Percentiles rank a stretch among this genome's conserved stretches.
These are phyloP conservation scores for Lentinula raphanica DNA, from an alignment of 768 basidiomycete genomes.

Conservation along the genomic window DNA sequence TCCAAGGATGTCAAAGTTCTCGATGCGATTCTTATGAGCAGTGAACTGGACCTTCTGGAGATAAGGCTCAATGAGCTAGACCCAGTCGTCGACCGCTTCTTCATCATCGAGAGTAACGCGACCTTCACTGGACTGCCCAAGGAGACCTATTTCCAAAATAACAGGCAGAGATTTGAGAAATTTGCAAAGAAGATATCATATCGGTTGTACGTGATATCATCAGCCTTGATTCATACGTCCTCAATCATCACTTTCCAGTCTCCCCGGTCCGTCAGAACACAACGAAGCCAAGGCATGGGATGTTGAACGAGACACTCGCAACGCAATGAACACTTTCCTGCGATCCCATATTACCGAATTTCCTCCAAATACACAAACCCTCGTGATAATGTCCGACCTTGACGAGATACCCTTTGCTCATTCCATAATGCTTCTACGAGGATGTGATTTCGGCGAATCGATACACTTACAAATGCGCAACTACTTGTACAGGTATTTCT, in stretches of 20 bases:
- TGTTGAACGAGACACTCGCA: slow-evolving; percentile 43
- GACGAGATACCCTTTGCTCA: slow-evolving; percentile 57
- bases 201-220: slow-evolving; percentile 30
- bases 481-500: slow-evolving; percentile 50
- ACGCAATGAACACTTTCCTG: slow-evolving; percentile 44
- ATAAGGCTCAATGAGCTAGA: slow-evolving; percentile 59
- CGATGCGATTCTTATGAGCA: slow-evolving; percentile 59
- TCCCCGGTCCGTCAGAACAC: slow-evolving; percentile 39
- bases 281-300: slow-evolving; percentile 43
- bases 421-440: slow-evolving; percentile 45
- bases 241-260: slow-evolving; percentile 19
- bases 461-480: slow-evolving; percentile 60
- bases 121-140: slow-evolving; percentile 61
- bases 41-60: slow-evolving; percentile 59
- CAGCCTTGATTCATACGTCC: neutral
- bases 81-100: slow-evolving; percentile 51
- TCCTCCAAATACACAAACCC: slow-evolving; percentile 25
- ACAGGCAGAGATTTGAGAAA: slow-evolving; percentile 40
- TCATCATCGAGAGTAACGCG: slow-evolving; percentile 56
- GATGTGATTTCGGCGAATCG: slow-evolving; percentile 46
- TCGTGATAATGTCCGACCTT: slow-evolving; percentile 58
- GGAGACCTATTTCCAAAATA: slow-evolving; percentile 42
- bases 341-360: slow-evolving; percentile 29
- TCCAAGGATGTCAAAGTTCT: slow-evolving; percentile 36
- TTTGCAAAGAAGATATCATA: slow-evolving; percentile 54